phyloP scores from a whole-genome alignment of 1,284 basidiomycete genomes.

The Ganoderma meredithae region DNA sequence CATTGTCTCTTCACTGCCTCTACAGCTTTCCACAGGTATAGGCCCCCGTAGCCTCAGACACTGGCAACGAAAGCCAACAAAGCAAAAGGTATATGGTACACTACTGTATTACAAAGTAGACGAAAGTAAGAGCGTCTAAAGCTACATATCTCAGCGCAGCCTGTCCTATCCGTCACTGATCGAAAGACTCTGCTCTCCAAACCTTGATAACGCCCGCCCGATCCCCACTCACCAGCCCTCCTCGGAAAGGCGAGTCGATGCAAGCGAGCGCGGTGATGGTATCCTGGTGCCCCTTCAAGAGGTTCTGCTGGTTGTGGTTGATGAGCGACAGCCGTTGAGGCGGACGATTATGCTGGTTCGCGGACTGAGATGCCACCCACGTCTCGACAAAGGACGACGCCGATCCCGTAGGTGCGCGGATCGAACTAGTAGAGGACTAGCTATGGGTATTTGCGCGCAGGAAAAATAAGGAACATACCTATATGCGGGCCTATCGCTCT shows the following conservation, averaged over 20 bases:
- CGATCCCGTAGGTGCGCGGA: constrained; percentile 46
- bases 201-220: constrained; percentile 83
- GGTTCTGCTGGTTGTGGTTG: constrained; percentile 78
- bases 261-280: constrained; percentile 82
- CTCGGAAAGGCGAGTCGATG: constrained; percentile 88
- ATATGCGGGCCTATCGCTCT: constrained; percentile 73
- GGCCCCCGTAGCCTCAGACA: background rate
- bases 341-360: constrained; percentile 65
- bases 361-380: constrained; percentile 57
- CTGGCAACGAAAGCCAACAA: background rate
- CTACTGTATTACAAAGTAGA: constrained; percentile 6
- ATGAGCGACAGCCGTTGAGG: constrained; percentile 81
- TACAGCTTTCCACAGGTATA: too few species aligned
- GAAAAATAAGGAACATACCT: constrained; percentile 53
- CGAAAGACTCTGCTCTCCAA: constrained; percentile 72
- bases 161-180: constrained; percentile 36
- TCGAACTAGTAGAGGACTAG: constrained; percentile 34
- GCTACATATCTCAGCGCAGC: constrained; percentile 9
- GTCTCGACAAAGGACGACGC: constrained; percentile 68
- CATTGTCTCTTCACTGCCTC: too few species aligned
- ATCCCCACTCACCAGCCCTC: constrained; percentile 88
- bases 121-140: constrained; percentile 9
- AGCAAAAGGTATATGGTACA: background rate
- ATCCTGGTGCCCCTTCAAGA: constrained; percentile 84
- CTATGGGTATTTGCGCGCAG: background rate